Evolutionary conservation across 1,284 basidiomycete species (phyloP).

Genomic region (Cerrena zonata): DNA sequence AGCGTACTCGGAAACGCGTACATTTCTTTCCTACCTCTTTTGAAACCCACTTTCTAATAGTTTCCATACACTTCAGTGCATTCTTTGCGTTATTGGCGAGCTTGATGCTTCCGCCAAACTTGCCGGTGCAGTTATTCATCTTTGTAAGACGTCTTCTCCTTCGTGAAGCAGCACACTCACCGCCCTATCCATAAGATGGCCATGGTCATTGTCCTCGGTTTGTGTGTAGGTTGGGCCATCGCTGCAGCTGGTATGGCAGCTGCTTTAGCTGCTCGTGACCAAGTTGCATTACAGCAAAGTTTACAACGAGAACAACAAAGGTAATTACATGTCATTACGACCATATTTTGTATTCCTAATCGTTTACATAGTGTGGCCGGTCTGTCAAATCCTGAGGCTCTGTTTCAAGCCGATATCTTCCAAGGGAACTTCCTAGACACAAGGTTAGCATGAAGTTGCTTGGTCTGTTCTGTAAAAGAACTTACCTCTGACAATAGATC

Average conservation of each 20-base stretch:
- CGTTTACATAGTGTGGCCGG: slow-evolving; percentile 34
- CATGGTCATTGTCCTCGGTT: slow-evolving; percentile 47
- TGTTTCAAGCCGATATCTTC: slow-evolving; percentile 52
- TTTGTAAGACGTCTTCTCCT: too few species aligned
- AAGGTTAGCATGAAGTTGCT: too few species aligned
- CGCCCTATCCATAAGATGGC: background rate
- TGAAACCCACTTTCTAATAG: background rate
- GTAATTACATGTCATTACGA: slow-evolving; percentile 20
- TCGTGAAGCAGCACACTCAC: too few species aligned
- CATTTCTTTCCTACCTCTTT: slow-evolving; percentile 7
- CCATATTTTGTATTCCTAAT: background rate
- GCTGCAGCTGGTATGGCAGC: slow-evolving; percentile 69
- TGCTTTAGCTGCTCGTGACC: slow-evolving; percentile 49
- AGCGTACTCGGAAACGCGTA: slow-evolving; percentile 31
- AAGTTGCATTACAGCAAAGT: slow-evolving; percentile 42
- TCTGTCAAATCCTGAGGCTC: slow-evolving; percentile 42
- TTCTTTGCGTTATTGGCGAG: slow-evolving; percentile 33
- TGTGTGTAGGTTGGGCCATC: slow-evolving; percentile 72
- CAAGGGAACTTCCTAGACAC: slow-evolving; percentile 66
- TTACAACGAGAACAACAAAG: slow-evolving; percentile 42
- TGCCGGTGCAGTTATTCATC: slow-evolving; percentile 34
- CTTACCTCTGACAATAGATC: slow-evolving; percentile 37
- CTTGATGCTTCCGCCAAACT: slow-evolving; percentile 31
- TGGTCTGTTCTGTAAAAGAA: too few species aligned
- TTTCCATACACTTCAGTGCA: slow-evolving; percentile 19